Base-by-base conservation (phyloP, 805 yeast genomes). In the Sugiyamaella floridensis region DNA sequence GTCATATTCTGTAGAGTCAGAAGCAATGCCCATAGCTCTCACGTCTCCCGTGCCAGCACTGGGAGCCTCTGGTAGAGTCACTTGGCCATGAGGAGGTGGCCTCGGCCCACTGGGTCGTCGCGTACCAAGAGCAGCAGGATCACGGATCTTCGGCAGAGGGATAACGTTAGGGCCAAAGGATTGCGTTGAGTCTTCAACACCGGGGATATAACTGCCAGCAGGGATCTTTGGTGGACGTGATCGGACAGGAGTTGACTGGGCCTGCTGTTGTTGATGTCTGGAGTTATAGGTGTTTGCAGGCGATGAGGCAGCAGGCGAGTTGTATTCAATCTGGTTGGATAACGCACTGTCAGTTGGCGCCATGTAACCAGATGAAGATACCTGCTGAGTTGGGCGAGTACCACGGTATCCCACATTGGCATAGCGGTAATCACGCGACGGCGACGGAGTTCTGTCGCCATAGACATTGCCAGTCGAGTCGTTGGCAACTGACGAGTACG, bases 131-230 rank as follows among this genome's bases (percentile, higher is more conserved):
- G 29, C 32, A 37, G 54, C 28, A 41, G 40, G 42, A 50, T 40
- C 43, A 44, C 67, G 51, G 28, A 64, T 50, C 19, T 57, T 55
- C 1, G 69, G 67, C 14, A 65, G 53, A 6, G 64, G 63, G 3
- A 64, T 65, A 2, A 63, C 69, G 40, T 61, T 61, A 1, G 67
- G 66, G 5, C 67, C 67, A 43, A 53, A 64, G 14, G 40, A 42
- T 11, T 37, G 12, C 9, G n/a, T 37, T 9, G 42, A 43, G 26
- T 52, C 52, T 14, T 54, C 56, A 2, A 61, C 55, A 9, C 65
- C 69, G n/a, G 57, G 45, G 14, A 64, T 45, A 42, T 62, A 63
- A 7, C 63, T 54, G 2, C 69, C 68, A 7, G 70, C 69, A 14
- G 68, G 66, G 11, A 63, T 51, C 18, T 32, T 43, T 14, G 48